Base-by-base conservation (phyloP, 2,329 filamentous ascomycete species). In the Microcyclospora tardicrescens region DNA sequence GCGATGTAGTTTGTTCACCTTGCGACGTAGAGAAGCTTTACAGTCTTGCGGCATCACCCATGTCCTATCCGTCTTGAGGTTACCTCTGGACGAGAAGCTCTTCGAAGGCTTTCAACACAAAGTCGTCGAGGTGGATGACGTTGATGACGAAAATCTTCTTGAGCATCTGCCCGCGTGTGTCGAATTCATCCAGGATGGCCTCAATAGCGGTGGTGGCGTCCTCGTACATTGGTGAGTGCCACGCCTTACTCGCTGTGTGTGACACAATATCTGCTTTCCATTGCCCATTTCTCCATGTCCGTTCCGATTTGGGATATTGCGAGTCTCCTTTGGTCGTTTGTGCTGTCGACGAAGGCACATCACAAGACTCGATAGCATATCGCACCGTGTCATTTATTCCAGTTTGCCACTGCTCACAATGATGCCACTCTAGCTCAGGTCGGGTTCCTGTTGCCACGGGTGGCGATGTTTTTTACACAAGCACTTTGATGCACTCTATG, bases 141-240 rank as follows among this genome's bases (percentile, higher is more conserved):
- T 87, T 37, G 84, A 89, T 14, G 85, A 95, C 54, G 80, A 87
- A 50, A 84, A 98, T 61, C 63, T 96, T 37, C 65, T 96, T 13
- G 73, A 82, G 45, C 78, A 93, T 60, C 80, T 96, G 44, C 76
- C 86, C 6, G 68, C 68, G 37, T 81, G 81, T 40, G 83, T 91
- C 51, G 71, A 70, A 35, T 98, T 94, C 61, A 94, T 96, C 50
- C 76, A 89, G 51, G 66, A 77, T 32, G 89, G 77, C 1, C 66
- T 96, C 37, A 66, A 74, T 52, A 62, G 64, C 43, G 67, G 68
- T 40, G 75, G 72, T 39, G 72, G 71, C 38, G 77, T 83, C 30
- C 66, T 83, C 44, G 73, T 83, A 48, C 79, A 83, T 63, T 84
- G 78, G 77, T 82, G 58, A 68, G 77, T 71, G 43, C 16, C 28